Base-by-base conservation (phyloP, 2,329 filamentous ascomycete genomes). In the Sporothrix globosa region DNA sequence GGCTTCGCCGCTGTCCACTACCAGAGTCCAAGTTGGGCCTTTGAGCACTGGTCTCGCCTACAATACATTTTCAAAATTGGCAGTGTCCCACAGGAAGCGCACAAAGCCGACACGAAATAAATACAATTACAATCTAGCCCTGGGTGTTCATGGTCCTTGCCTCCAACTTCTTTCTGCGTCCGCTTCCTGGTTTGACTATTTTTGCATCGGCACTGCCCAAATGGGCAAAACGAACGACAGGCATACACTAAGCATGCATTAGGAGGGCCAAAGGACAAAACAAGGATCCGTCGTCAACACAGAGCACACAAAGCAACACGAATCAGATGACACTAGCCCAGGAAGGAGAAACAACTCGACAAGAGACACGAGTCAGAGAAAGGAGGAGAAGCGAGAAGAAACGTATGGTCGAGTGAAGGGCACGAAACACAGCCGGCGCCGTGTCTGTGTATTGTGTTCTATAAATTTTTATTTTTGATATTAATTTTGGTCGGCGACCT, bases 401-500 rank as follows among this genome's bases (percentile, higher is more conserved):
- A 24, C 27, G 30, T 9, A 17, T 30, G 24, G 24, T 39, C 5
- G 30, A 53, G 19, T 44, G 5, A 27, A 10, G 27, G 39, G 27
- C 39, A 63, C 39, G 11, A 67, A 41, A 19, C 63, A 67, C 30
- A 67, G 48, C 63, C 56, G 39, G n/a, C 13, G 58, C 39, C 21
- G 58, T 52, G 61, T 48, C 58, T 2, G 21, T 30, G 39, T 44
- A 61, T 39, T 24, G 48, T 67, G 63, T 34, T 41, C 24, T 39
- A 4, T 48, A 4, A n/a, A 4, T 9, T 67, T 27, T 53, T 21
- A 41, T 27, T 39, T 24, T 14, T 13, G 41, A 24, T 52, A n/a
- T 53, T 24, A 4, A 5, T 27, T 24, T 17, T 53, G 48, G 48
- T 67, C 63, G 63, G 48, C 63, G 63, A 67, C 63, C 63, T 65